Evolutionary conservation across 2,329 filamentous ascomycete genomes (phyloP).

Genomic region (Penicillium vulpinum): DNA sequence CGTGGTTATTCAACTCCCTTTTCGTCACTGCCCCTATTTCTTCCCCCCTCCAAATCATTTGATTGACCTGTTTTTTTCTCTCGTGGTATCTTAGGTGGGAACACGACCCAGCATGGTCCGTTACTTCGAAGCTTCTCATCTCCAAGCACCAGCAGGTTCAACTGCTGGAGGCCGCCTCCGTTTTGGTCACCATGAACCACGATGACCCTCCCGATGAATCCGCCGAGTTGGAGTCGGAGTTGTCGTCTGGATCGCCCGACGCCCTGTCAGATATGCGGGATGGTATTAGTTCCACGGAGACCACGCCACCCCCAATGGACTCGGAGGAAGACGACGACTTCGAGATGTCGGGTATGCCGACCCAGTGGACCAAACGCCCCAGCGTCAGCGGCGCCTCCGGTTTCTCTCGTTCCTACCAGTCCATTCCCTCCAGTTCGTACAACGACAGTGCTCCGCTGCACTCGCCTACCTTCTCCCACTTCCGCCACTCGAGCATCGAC

Average conservation of each 20-base stretch:
- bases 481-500: conserved; percentile 74
- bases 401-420: conserved; percentile 80
- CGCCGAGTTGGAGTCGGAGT: conserved; percentile 71
- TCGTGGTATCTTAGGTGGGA: conserved; percentile 76
- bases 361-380: conserved; percentile 57
- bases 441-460: conserved; percentile 54
- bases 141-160: conserved; percentile 99
- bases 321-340: conserved; percentile 54
- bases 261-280: conserved; percentile 76
- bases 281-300: conserved; percentile 81
- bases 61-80: conserved; percentile 46
- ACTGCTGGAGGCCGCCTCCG: conserved; percentile 93
- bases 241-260: conserved; percentile 77
- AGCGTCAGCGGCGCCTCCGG: conserved; percentile 49
- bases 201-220: conserved; percentile 64
- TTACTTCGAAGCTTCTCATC: conserved; percentile 95
- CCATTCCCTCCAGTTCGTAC: conserved; percentile 59
- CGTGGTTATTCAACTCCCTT: conserved; percentile 36
- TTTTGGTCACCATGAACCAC: conserved; percentile 84
- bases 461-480: conserved; percentile 54
- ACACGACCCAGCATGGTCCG: conserved; percentile 96
- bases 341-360: conserved; percentile 51
- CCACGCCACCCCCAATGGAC: conserved; percentile 80
- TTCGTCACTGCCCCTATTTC: conserved; percentile 28
- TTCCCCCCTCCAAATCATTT: conserved; percentile 27